Conservation (phyloP, 768 basidiomycete genomes). For the Termitomyces sp. region DNA sequence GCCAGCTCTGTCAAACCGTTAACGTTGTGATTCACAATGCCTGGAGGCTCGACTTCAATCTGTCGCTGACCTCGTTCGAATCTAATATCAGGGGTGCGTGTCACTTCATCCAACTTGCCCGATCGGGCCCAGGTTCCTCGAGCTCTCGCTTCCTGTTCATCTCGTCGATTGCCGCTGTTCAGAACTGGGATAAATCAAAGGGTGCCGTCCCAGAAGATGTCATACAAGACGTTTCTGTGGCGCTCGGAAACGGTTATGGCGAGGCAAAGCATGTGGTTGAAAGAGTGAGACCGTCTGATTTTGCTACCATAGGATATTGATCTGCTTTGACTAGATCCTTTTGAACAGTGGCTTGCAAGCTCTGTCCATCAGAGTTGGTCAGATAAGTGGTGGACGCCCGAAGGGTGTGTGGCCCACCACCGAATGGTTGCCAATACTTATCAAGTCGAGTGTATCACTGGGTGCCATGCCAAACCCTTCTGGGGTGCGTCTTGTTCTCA, state of each 20-base stretch:
- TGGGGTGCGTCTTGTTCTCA: slow-evolving; percentile 19
- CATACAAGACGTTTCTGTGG: slow-evolving; percentile 14
- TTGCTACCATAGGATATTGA: background rate
- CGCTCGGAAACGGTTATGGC: slow-evolving; percentile 12
- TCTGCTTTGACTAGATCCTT: slow-evolving; percentile 18
- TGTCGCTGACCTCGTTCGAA: slow-evolving; percentile 27
- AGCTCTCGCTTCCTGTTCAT: background rate
- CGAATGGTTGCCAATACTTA: slow-evolving; percentile 33
- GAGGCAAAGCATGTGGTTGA: slow-evolving; percentile 30
- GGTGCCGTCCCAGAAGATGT: slow-evolving; percentile 15
- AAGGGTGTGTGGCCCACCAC: slow-evolving; percentile 30
- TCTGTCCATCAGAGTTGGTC: slow-evolving; percentile 29
- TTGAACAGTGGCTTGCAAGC: slow-evolving; percentile 23
- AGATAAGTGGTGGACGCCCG: slow-evolving; percentile 27
- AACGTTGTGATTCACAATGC: slow-evolving; percentile 30
- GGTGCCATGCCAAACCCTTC: slow-evolving; percentile 19
- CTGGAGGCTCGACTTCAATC: slow-evolving; percentile 37
- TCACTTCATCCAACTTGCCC: slow-evolving; percentile 17
- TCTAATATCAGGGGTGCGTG: background rate
- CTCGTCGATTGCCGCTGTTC: slow-evolving; percentile 25
- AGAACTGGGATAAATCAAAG: slow-evolving; percentile 13
- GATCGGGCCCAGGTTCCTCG: slow-evolving; percentile 11
- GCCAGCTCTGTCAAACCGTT: slow-evolving; percentile 21
- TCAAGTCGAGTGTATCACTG: slow-evolving; percentile 26
- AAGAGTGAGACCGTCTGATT: slow-evolving; percentile 17